phyloP scores from a whole-genome alignment of 1,284 basidiomycete species.

The Ceratobasidium sp. region DNA sequence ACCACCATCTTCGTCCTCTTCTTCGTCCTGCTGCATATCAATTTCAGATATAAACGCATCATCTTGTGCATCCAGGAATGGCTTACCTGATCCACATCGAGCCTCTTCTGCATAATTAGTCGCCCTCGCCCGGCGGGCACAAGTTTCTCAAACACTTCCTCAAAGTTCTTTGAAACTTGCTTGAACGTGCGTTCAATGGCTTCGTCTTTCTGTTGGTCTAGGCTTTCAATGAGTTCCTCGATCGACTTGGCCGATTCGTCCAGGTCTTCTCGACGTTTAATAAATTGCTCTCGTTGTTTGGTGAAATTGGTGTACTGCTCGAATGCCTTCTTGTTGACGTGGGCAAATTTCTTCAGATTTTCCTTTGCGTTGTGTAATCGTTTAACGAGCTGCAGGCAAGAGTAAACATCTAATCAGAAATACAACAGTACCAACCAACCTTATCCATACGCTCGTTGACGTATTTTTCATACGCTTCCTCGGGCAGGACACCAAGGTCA shows the following conservation, averaged over 20 bases:
- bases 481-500: slow-evolving; percentile 95
- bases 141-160: slow-evolving; percentile 97
- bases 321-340: slow-evolving; percentile 99
- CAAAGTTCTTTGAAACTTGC: slow-evolving; percentile 97
- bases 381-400: slow-evolving; percentile 78
- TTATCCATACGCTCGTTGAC: slow-evolving; percentile 84
- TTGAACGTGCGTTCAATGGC: slow-evolving; percentile 99
- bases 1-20: slow-evolving; percentile 75
- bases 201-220: slow-evolving; percentile 98
- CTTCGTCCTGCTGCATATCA: slow-evolving; percentile 68
- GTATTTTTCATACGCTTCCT: slow-evolving; percentile 98
- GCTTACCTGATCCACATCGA: slow-evolving; percentile 78
- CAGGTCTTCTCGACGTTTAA: slow-evolving; percentile 89
- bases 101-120: slow-evolving; percentile 89
- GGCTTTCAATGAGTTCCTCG: slow-evolving; percentile 92
- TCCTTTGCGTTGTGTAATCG: slow-evolving; percentile 93
- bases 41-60: slow-evolving; percentile 44
- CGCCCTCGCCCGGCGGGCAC: slow-evolving; percentile 94
- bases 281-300: slow-evolving; percentile 93
- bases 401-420: not conserved
- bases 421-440: slow-evolving; percentile 62
- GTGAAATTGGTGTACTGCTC: slow-evolving; percentile 99
- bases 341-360: slow-evolving; percentile 93
- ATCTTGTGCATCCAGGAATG: not conserved
- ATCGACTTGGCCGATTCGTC: slow-evolving; percentile 92